Base-by-base conservation (phyloP, 768 basidiomycete species). In the Leucosporidium yakuticum region DNA sequence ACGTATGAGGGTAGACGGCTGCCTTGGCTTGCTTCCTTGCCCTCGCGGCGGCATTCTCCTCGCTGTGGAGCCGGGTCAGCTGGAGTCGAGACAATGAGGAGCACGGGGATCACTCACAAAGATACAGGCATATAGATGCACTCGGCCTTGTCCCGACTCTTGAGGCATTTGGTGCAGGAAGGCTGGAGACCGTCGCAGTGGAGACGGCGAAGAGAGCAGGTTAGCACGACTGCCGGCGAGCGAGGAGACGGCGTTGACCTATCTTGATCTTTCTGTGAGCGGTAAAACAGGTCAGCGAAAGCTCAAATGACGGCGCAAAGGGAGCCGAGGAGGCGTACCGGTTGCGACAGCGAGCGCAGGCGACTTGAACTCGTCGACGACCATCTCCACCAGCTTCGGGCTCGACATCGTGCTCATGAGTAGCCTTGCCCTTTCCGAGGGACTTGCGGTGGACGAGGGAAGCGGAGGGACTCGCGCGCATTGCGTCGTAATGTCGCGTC, bases 11-110 rank as follows among this genome's bases (percentile, higher is more conserved):
- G 17, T 57, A n/a, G 11, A 6, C 32, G 17, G 29, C 12, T 36
- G 25, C 19, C 31, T 17, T 57, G 34, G 56, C 34, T 32, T 57
- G 56, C 56, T 57, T 57, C 56, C 34, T 57, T 9, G 56, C 56
- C 31, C 29, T 32, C 31, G 56, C 56, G 25, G 29, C 19, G 25
- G 56, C 56, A 19, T 57, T 57, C 31, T 57, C 25, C 53, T 54
- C 53, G 29, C 53, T 54, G 53, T 17, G 27, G 29, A 15, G 8
- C 12, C 3, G 8, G 39, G 39, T 44, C 39, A 44, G 39, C 39
- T 44, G 3, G 39, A 8, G 39, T 15, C 11, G 39, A 44, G 39
- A 8, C 11, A 15, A 44, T 15, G 39, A 44, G 39, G 39, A 6
- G 4, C 25, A 27, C 17, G 6, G 50, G 15, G 53, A 14, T 1